Conservation (phyloP, 345 rosid genomes). For the Pistacia integerrima region DNA sequence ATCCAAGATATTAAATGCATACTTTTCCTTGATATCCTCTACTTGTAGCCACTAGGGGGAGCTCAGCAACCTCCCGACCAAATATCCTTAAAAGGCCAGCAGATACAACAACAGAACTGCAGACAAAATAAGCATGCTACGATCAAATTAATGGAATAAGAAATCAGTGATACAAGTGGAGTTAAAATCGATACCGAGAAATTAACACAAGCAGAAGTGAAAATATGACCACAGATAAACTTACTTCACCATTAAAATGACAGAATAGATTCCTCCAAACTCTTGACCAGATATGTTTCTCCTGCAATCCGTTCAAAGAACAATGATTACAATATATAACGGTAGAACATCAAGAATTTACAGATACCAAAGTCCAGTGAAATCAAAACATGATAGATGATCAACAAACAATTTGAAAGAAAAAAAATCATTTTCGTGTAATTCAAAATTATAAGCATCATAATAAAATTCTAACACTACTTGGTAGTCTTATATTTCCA, state of each 20-base stretch:
- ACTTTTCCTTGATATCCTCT: conserved; percentile 94
- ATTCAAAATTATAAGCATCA: not conserved
- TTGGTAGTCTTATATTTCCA: no score
- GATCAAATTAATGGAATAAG: not conserved
- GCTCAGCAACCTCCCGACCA: conserved; percentile 93
- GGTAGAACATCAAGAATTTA: conserved; percentile 6
- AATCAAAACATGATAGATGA: not conserved
- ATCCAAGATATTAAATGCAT: conserved; percentile 23
- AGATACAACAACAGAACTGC: conserved; percentile 83
- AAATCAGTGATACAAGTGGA: not conserved
- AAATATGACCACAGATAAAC: conserved; percentile 16
- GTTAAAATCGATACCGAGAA: not conserved
- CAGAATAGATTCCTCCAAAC: conserved; percentile 87
- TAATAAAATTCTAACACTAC: not conserved
- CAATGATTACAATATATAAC: conserved; percentile 10
- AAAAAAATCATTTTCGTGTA: not conserved
- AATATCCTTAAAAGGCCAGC: conserved; percentile 95
- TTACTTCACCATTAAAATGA: conserved; percentile 79
- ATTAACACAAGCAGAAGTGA: not conserved
- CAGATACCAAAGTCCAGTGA: not conserved
- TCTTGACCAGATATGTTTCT: conserved; percentile 98
- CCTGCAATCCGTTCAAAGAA: conserved; percentile 48
- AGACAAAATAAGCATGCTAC: not conserved
- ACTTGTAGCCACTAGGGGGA: conserved; percentile 93
- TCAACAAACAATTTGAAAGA: not conserved